Percentiles rank a stretch among this genome's conserved stretches.
phyloP scores from a whole-genome alignment of 768 basidiomycete species.

The Scleroderma citrinum region DNA sequence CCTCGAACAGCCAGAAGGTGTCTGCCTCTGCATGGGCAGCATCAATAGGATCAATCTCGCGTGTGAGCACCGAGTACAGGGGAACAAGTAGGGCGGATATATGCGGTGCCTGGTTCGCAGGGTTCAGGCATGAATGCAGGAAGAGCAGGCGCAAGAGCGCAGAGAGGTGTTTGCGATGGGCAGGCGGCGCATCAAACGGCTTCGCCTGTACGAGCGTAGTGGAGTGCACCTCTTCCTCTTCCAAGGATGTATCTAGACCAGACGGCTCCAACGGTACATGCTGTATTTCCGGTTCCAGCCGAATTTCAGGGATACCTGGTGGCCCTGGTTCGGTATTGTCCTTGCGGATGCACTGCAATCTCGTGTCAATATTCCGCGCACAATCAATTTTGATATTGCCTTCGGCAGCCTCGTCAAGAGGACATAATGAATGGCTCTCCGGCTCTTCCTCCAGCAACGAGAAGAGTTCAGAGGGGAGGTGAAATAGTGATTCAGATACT shows the following conservation, averaged over 20 bases:
- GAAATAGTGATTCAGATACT: constrained; percentile 50
- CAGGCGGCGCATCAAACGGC: constrained; percentile 37
- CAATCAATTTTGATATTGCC: constrained; percentile 43
- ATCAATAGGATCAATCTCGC: constrained; percentile 58
- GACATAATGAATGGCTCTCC: constrained; percentile 38
- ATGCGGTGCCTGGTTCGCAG: constrained; percentile 62
- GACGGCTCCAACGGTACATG: not conserved
- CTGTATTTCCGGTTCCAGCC: constrained; percentile 29
- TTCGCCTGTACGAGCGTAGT: constrained; percentile 46
- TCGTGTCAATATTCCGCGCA: constrained; percentile 48
- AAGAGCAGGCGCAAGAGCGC: constrained; percentile 67
- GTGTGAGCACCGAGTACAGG: constrained; percentile 53
- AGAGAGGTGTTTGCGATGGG: constrained; percentile 55
- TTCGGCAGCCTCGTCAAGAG: constrained; percentile 43
- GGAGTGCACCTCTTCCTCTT: constrained; percentile 14
- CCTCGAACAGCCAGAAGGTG: constrained; percentile 78
- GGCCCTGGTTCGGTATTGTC: constrained; percentile 18
- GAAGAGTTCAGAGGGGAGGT: constrained; percentile 48
- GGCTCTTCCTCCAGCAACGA: constrained; percentile 47
- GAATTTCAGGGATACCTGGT: constrained; percentile 35
- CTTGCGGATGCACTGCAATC: constrained; percentile 41
- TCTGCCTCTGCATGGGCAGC: constrained; percentile 70
- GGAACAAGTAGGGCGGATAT: constrained; percentile 67
- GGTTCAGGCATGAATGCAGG: constrained; percentile 65
- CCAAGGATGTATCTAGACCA: not conserved